phyloP scores from a whole-genome alignment of 1,284 basidiomycete species.

The Cryptococcus sp. region DNA sequence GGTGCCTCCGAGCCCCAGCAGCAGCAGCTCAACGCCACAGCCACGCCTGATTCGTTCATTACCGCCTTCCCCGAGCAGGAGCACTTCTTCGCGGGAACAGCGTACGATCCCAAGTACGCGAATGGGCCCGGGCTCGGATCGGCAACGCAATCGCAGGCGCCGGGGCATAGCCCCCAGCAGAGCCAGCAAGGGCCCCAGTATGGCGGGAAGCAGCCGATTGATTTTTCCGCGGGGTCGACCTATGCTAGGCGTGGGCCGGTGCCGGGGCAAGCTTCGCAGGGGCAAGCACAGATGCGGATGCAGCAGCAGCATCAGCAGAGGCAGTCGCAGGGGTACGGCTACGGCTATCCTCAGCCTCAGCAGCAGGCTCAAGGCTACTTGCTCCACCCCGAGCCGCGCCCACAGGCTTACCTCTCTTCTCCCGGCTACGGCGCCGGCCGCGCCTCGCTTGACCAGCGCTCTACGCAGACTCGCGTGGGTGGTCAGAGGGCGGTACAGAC shows the following conservation, averaged over 20 bases:
- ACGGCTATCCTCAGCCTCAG: constrained; percentile 13
- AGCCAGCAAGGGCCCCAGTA: background rate
- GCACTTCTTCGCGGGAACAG: constrained; percentile 5
- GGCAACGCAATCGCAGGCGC: background rate
- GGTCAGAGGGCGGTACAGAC: constrained; percentile 12
- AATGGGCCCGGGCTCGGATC: background rate
- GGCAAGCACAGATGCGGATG: no score
- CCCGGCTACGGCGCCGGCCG: constrained; percentile 7
- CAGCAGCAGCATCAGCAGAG: no score
- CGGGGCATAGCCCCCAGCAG: background rate
- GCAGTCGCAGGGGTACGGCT: background rate
- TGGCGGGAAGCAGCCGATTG: background rate
- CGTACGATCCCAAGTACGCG: constrained; percentile 11
- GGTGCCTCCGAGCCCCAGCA: background rate
- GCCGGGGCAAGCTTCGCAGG: background rate
- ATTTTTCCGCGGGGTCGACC: constrained; percentile 4
- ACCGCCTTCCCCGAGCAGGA: constrained; percentile 19
- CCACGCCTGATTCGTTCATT: constrained; percentile 22
- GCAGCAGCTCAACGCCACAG: background rate
- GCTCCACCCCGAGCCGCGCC: background rate
- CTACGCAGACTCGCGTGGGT: background rate
- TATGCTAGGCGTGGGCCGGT: background rate
- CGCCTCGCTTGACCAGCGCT: constrained; percentile 13
- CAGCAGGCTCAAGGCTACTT: background rate
- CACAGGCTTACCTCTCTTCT: background rate